Percentiles rank a stretch among this genome's conserved stretches.
phyloP scores from a whole-genome alignment of 805 yeast genomes.

The Naumovozyma castellii region DNA sequence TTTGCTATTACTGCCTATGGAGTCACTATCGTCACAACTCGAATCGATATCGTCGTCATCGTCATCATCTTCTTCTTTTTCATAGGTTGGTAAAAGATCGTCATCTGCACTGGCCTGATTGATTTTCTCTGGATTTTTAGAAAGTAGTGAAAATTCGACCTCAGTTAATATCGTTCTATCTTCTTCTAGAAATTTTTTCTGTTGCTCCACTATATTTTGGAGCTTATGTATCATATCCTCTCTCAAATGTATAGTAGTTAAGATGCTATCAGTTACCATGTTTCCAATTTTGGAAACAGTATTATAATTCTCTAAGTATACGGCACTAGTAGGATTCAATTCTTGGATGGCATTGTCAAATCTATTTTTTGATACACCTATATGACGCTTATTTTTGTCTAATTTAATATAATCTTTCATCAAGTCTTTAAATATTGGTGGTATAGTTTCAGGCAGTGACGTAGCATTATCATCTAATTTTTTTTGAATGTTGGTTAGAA shows the following conservation, averaged over 20 bases:
- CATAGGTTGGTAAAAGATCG: constrained; percentile 25
- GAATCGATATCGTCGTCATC: not conserved
- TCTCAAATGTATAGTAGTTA: constrained; percentile 24
- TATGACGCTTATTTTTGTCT: constrained; percentile 16
- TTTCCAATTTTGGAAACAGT: constrained; percentile 28
- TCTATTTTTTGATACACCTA: constrained; percentile 19
- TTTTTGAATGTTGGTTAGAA: constrained; percentile 25
- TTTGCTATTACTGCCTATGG: too few relatives aligned
- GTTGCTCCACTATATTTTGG: constrained; percentile 18
- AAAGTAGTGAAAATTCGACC: constrained; percentile 17
- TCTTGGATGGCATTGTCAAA: constrained; percentile 23
- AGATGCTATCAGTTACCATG: constrained; percentile 22
- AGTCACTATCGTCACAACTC: too few relatives aligned
- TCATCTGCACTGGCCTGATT: constrained; percentile 7
- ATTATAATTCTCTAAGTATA: constrained; percentile 22
- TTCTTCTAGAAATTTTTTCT: constrained; percentile 19
- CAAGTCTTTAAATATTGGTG: constrained; percentile 29
- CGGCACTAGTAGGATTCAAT: constrained; percentile 22
- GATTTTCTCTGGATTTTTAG: constrained; percentile 18
- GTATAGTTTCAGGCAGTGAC: constrained; percentile 16
- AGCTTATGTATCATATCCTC: constrained; percentile 20
- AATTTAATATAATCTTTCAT: constrained; percentile 18
- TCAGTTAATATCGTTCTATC: constrained; percentile 24
- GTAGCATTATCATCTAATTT: constrained; percentile 8
- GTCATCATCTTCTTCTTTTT: constrained; percentile 14